phyloP scores from a whole-genome alignment of 495 filamentous ascomycete species.

The Annulohypoxylon maeteangense region DNA sequence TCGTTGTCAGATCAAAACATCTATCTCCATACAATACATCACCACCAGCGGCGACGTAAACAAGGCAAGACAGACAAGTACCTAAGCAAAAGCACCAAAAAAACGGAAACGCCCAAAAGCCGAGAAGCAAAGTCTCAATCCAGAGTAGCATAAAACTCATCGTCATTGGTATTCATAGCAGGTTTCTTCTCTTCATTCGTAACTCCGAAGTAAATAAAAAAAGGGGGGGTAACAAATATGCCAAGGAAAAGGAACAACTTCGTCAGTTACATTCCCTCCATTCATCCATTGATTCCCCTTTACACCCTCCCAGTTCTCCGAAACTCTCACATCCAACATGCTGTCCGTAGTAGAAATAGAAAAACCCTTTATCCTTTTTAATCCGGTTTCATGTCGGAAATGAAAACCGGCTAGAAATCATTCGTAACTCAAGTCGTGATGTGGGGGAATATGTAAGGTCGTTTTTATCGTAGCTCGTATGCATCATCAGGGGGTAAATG shows the following conservation, averaged over 20 bases:
- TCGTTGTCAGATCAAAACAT: background rate
- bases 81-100: background rate
- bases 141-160: background rate
- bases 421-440: conserved; percentile 21
- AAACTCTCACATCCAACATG: background rate
- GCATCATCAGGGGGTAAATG: conserved; percentile 29
- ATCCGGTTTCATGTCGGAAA: conserved; percentile 21
- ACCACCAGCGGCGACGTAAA: background rate
- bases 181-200: background rate
- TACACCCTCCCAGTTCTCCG: background rate
- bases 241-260: conserved; percentile 10
- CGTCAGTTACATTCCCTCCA: conserved; percentile 7
- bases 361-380: conserved; percentile 25
- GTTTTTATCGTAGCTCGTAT: conserved; percentile 41
- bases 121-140: background rate
- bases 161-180: conserved; percentile 20
- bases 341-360: conserved; percentile 6
- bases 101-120: background rate
- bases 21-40: background rate
- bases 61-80: background rate
- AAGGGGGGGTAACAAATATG: background rate
- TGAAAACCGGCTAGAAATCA: conserved; percentile 6
- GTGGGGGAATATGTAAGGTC: conserved; percentile 31
- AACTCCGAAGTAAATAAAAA: background rate
- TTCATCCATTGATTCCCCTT: background rate